These are phyloP conservation scores for Trichoderma atroviride DNA, from an alignment of 2,329 filamentous ascomycete species.

Conservation along the genomic window DNA sequence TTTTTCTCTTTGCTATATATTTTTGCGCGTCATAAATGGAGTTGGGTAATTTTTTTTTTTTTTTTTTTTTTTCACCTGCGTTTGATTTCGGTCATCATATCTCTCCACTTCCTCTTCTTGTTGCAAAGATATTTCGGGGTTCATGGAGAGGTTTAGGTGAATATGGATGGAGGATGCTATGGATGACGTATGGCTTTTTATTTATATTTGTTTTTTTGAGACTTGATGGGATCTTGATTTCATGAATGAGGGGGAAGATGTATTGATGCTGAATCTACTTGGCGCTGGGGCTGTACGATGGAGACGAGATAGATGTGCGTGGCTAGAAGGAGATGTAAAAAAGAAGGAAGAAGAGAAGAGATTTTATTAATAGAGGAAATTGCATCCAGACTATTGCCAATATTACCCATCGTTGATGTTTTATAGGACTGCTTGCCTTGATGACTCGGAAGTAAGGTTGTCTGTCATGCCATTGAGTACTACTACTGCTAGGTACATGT, in stretches of 20 bases:
- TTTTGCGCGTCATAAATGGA: conserved; percentile 9
- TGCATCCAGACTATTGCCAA: not conserved
- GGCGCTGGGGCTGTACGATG: not conserved
- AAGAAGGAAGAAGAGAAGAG: not conserved
- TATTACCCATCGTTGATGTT: not conserved
- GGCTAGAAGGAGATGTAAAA: not conserved
- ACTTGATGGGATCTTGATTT: conserved; percentile 1
- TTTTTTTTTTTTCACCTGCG: not conserved
- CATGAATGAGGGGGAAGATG: not conserved
- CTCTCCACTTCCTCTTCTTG: not conserved
- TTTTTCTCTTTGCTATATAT: not conserved
- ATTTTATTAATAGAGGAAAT: conserved; percentile 4
- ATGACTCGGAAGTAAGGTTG: not conserved
- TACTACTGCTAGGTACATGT: not conserved
- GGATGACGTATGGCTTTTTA: not conserved
- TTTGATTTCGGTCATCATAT: not conserved
- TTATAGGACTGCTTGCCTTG: not conserved
- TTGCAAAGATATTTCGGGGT: not conserved
- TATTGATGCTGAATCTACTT: not conserved
- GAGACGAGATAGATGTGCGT: not conserved
- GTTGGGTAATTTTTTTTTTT: conserved; percentile 15
- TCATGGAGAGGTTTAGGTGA: not conserved
- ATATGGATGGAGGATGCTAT: not conserved
- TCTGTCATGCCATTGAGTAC: not conserved
- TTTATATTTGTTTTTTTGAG: not conserved